Evolutionary conservation across 2,329 filamentous ascomycete species (phyloP), one percentile per base, ranked within the genome.

Genomic region (Monilinia fructicola): DNA sequence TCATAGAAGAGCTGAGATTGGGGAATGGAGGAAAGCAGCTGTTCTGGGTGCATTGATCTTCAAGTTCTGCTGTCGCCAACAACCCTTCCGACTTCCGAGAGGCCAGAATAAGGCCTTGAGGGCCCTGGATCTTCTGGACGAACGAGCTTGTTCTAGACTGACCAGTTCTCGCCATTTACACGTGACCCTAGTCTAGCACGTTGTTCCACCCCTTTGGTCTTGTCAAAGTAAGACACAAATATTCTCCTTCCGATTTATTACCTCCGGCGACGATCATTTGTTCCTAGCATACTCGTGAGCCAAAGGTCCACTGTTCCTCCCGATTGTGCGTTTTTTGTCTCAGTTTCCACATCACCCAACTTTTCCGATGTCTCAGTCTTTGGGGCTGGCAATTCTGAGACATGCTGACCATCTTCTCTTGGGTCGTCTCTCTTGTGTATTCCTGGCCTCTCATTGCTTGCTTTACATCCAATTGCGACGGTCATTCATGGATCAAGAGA

Each of bases 171-270:
- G 28, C 35, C 21, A 10, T 4, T 21, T 35, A 31, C 58, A 60
- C 58, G 58, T 23, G 44, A 60, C 14, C 2, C 9, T 38, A 50
- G 21, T 35, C 58, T 48, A 26, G 46, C 44, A 60, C 58, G 44
- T 60, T 50, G 28, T 52, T 52, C 54, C 18, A 44, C 40, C 46
- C 26, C 16, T 28, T 42, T 53, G 14, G 6, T 50, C 44, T 58
- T 53, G 48, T 65, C 46, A 54, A 60, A 40, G 64, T 35, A 46
- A 61, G 64, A 65, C 64, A 61, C 35, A 46, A 26, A 65, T 61
- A 65, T 61, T 65, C 46, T 61, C 64, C 64, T 65, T 65, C 64
- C 54, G 64, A 61, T 65, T 31, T 61, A 50, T 50, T 60, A 40
- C 55, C 48, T 65, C 55, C 64, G 64, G 26, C 44, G 46, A 35